Percentiles rank a stretch among this genome's conserved stretches.
Evolutionary conservation across 106 monocot species (phyloP).

Genomic region (Ottelia alismoides): DNA sequence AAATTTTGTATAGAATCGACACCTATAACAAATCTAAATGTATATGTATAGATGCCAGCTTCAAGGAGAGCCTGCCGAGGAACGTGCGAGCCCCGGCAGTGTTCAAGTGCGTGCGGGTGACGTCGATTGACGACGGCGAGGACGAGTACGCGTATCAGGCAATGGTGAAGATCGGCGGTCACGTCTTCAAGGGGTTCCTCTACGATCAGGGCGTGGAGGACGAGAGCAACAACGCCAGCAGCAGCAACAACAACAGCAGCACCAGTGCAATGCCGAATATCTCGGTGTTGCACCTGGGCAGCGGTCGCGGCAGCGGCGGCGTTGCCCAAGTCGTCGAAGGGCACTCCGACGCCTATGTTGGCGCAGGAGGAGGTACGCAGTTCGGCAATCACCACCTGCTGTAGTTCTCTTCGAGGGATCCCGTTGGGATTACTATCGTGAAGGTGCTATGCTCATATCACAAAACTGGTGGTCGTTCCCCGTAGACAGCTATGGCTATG

Average conservation of each 20-base stretch:
- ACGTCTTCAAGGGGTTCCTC: slow-evolving; percentile 44
- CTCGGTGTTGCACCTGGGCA: slow-evolving; percentile 60
- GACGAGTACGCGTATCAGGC: slow-evolving; percentile 48
- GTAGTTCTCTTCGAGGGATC: no score
- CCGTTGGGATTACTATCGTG: no score
- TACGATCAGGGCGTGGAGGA: slow-evolving; percentile 43
- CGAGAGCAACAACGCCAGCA: neutral
- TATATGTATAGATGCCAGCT: slow-evolving; percentile 18
- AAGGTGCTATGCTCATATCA: no score
- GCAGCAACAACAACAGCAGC: neutral
- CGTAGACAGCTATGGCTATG: no score
- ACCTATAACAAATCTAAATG: neutral
- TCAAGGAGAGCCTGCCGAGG: slow-evolving; percentile 32
- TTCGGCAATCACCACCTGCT: neutral
- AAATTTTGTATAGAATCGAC: neutral
- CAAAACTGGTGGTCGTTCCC: no score
- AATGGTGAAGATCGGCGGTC: slow-evolving; percentile 35
- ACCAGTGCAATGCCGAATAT: slow-evolving; percentile 31
- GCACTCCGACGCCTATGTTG: slow-evolving; percentile 24
- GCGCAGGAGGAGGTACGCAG: neutral
- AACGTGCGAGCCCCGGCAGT: slow-evolving; percentile 69
- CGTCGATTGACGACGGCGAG: slow-evolving; percentile 45
- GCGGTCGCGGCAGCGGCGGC: slow-evolving; percentile 22
- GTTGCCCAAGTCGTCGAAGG: slow-evolving; percentile 4
- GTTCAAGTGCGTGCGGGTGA: slow-evolving; percentile 60